phyloP scores from a whole-genome alignment of 495 filamentous ascomycete genomes.

The Penicillium mononematosum region DNA sequence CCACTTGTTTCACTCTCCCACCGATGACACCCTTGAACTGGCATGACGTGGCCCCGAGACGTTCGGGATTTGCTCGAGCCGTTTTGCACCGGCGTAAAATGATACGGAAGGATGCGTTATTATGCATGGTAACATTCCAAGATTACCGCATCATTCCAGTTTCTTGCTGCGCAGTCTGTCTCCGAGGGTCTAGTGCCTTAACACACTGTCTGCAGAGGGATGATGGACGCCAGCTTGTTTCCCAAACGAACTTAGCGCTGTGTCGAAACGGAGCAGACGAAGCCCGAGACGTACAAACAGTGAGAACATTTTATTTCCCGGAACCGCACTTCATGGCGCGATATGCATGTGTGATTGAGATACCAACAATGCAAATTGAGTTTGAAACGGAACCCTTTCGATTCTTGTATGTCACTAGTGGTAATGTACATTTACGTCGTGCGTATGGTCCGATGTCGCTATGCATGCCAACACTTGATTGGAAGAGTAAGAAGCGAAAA shows the following conservation, averaged over 20 bases:
- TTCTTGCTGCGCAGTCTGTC: not conserved
- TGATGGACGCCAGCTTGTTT: not conserved
- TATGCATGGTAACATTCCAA: not conserved
- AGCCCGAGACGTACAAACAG: not conserved
- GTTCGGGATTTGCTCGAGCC: slow-evolving; percentile 1
- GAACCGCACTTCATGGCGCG: not conserved
- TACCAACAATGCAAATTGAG: not conserved
- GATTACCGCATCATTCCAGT: too few relatives aligned
- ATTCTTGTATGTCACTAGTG: not conserved
- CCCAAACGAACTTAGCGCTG: not conserved
- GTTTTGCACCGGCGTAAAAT: not conserved
- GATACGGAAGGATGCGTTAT: not conserved
- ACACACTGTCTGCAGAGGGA: not conserved
- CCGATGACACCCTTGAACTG: slow-evolving; percentile 1
- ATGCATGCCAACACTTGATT: not conserved
- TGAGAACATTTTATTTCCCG: not conserved
- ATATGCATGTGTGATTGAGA: not conserved
- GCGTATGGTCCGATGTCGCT: not conserved
- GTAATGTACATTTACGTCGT: not conserved
- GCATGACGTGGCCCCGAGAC: slow-evolving; percentile 1
- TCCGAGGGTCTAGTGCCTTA: not conserved
- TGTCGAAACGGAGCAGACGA: not conserved
- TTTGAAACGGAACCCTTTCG: not conserved
- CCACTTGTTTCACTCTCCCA: slow-evolving; percentile 14
- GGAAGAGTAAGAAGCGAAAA: not conserved